A percentile compares a stretch with the other conserved stretches of the same genome.
These are phyloP conservation scores for Yarrowia bubula DNA, from an alignment of 805 yeast genomes.

Conservation along the genomic window DNA sequence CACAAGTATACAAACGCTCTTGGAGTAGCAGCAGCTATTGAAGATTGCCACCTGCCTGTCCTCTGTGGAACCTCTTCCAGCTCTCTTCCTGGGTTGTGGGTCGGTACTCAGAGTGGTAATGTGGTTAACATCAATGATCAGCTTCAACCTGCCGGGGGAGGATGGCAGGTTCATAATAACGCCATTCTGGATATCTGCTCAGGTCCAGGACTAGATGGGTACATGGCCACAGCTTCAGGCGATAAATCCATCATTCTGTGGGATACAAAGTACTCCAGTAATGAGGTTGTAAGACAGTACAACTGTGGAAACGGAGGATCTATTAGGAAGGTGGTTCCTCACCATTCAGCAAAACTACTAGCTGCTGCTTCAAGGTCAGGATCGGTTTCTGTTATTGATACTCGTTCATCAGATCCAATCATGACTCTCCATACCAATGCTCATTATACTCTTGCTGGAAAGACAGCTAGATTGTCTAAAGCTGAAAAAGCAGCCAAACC, in stretches of 20 bases:
- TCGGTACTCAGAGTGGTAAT: background rate
- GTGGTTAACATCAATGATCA: background rate
- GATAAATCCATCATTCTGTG: constrained; percentile 10
- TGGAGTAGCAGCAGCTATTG: background rate
- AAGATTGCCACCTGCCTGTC: background rate
- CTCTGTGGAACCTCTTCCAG: constrained; percentile 4
- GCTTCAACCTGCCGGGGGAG: background rate
- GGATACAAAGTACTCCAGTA: background rate
- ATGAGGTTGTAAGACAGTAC: background rate
- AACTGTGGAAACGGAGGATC: background rate
- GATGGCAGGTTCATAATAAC: background rate
- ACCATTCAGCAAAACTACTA: background rate
- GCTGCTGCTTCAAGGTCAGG: constrained; percentile 19
- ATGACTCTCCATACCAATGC: background rate
- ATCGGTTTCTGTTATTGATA: background rate
- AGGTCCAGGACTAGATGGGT: background rate
- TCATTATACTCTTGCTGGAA: background rate
- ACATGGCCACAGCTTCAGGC: constrained; percentile 10
- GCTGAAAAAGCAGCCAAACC: background rate
- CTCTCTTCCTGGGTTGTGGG: background rate
- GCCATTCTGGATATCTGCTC: constrained; percentile 2
- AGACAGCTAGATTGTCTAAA: background rate
- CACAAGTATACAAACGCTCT: background rate
- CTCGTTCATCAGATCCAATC: background rate
- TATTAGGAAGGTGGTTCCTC: background rate